A percentile compares a stretch with the other conserved stretches of the same genome.
Conservation (phyloP, 2,329 filamentous ascomycete species). For the Kalaharituber pfeilii region DNA sequence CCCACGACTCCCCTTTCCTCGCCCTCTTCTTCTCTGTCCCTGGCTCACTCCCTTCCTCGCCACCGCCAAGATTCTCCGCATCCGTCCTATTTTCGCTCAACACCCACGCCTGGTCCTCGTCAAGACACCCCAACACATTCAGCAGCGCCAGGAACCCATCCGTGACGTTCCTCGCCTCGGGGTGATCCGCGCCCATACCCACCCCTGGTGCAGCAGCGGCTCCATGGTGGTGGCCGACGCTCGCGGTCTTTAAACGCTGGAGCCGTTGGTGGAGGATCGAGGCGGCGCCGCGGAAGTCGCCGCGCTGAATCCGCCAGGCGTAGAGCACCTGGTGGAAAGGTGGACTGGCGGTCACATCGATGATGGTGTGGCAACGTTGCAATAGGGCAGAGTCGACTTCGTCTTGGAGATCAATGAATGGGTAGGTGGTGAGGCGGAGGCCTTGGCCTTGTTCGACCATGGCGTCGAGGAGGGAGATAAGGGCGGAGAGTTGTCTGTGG, state of each 20-base stretch:
- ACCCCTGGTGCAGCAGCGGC: no score
- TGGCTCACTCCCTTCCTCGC: conserved; percentile 8
- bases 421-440: conserved; percentile 53
- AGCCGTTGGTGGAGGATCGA: conserved; percentile 46
- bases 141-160: conserved; percentile 79
- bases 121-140: conserved; percentile 77
- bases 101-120: conserved; percentile 67
- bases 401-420: conserved; percentile 59
- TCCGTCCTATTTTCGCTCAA: conserved; percentile 35
- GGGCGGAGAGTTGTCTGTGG: conserved; percentile 42
- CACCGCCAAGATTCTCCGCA: conserved; percentile 27
- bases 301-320: conserved; percentile 67
- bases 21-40: conserved; percentile 13
- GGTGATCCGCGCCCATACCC: no score
- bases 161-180: conserved; percentile 35
- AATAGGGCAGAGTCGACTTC: conserved; percentile 64
- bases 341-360: conserved; percentile 45
- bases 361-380: conserved; percentile 50
- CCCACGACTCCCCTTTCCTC: conserved; percentile 17
- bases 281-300: conserved; percentile 68
- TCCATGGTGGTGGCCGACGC: no score
- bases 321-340: conserved; percentile 84
- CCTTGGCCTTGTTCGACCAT: conserved; percentile 52
- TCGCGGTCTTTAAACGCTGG: conserved; percentile 41
- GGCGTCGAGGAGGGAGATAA: conserved; percentile 50